phyloP scores from a whole-genome alignment of 768 basidiomycete genomes.

The Naganishia onofrii region DNA sequence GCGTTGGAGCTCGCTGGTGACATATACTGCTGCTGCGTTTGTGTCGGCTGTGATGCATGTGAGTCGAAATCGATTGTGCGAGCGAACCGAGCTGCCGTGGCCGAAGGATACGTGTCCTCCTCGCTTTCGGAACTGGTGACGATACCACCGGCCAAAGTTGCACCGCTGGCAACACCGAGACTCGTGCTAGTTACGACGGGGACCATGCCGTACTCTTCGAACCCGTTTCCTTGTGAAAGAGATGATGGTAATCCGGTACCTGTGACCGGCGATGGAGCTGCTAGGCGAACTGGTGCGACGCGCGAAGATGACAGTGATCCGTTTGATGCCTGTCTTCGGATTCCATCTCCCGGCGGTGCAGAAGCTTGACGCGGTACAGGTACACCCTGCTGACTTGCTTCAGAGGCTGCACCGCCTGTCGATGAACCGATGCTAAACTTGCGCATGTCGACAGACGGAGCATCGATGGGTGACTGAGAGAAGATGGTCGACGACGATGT shows the following conservation, averaged over 20 bases:
- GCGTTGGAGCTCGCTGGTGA: not conserved
- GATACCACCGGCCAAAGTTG: not conserved
- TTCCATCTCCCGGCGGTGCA: not conserved
- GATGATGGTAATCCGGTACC: not conserved
- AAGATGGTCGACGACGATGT: not conserved
- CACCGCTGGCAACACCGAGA: not conserved
- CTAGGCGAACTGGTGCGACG: not conserved
- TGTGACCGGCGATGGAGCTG: not conserved
- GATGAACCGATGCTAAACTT: not conserved
- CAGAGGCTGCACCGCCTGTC: not conserved
- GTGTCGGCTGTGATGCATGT: not conserved
- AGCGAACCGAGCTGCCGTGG: not conserved
- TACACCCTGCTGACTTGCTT: not conserved
- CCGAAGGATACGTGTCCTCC: not conserved
- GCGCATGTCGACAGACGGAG: not conserved
- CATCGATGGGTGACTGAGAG: not conserved
- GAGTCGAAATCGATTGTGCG: slow-evolving; percentile 19
- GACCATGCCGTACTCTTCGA: slow-evolving; percentile 17
- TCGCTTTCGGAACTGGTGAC: slow-evolving; percentile 16
- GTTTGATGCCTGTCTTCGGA: not conserved
- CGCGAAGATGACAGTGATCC: not conserved
- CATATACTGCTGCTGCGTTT: not conserved
- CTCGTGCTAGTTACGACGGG: not conserved
- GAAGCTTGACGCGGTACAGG: not conserved
- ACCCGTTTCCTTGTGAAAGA: not conserved